Conservation (phyloP, 1,139 yeast genomes). For the Sugiyamaella paludigena region DNA sequence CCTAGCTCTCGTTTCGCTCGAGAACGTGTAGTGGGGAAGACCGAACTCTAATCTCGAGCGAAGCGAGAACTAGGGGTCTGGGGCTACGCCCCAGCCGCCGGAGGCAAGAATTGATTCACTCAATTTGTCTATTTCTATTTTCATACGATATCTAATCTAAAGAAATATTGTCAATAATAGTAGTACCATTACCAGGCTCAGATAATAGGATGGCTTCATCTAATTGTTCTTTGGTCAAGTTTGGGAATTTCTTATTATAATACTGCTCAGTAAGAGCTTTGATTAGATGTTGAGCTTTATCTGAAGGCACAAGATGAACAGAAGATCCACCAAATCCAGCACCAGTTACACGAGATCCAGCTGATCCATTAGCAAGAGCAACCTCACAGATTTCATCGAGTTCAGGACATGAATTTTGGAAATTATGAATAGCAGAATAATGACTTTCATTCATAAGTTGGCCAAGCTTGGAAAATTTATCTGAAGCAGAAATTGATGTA, state of each 20-base stretch:
- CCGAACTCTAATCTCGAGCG: too few species aligned
- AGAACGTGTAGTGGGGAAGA: too few species aligned
- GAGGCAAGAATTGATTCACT: too few species aligned
- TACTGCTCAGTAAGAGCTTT: slow-evolving; percentile 50
- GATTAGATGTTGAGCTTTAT: slow-evolving; percentile 46
- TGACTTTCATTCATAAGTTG: slow-evolving; percentile 60
- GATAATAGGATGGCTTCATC: slow-evolving; percentile 56
- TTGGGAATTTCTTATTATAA: slow-evolving; percentile 51
- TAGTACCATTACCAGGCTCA: slow-evolving; percentile 60
- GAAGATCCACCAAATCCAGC: slow-evolving; percentile 84
- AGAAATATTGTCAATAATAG: slow-evolving; percentile 38
- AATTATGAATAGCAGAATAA: slow-evolving; percentile 47
- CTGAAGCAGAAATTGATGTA: slow-evolving; percentile 13
- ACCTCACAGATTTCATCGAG: slow-evolving; percentile 53
- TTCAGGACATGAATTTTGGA: slow-evolving; percentile 56
- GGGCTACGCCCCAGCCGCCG: too few species aligned
- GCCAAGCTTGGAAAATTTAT: slow-evolving; percentile 45
- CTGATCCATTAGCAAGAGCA: slow-evolving; percentile 56
- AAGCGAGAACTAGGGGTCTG: too few species aligned
- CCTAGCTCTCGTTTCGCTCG: too few species aligned
- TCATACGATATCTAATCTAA: slow-evolving; percentile 16
- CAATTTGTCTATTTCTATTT: too few species aligned
- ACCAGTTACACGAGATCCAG: slow-evolving; percentile 70
- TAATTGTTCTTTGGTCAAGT: slow-evolving; percentile 45
- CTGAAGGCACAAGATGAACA: slow-evolving; percentile 57